Percentiles rank a stretch among this genome's conserved stretches.
These are phyloP conservation scores for Kodamaea plutei DNA, from an alignment of 1,139 yeast genomes.

Conservation along the genomic window DNA sequence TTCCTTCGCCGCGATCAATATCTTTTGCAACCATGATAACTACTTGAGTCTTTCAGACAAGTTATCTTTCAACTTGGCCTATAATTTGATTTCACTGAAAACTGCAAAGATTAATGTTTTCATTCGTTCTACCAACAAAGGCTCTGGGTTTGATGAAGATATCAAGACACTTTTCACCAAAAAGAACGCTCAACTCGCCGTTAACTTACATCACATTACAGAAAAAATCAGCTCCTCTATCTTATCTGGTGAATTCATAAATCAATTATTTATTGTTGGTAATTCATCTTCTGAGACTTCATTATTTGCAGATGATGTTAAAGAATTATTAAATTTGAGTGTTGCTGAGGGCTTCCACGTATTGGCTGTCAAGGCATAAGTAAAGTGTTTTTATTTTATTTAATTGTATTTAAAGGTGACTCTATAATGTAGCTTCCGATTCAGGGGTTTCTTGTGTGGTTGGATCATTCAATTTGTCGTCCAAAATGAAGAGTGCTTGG, in stretches of 20 bases:
- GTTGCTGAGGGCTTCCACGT: conserved; percentile 21
- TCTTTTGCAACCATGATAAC: conserved; percentile 30
- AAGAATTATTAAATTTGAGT: conserved; percentile 18
- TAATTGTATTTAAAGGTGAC: too few relatives aligned
- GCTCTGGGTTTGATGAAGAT: conserved; percentile 20
- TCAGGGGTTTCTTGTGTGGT: too few relatives aligned
- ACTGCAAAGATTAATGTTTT: conserved; percentile 18
- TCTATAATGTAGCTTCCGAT: too few relatives aligned
- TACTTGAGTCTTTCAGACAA: conserved; percentile 33
- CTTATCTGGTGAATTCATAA: conserved; percentile 11
- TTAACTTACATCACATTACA: conserved; percentile 16
- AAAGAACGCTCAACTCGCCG: conserved; percentile 11
- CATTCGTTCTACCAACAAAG: conserved; percentile 14
- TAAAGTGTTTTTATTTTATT: not conserved
- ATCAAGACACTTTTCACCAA: conserved; percentile 17
- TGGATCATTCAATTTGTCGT: conserved; percentile 1
- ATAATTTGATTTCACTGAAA: conserved; percentile 15
- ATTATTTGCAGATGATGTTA: conserved; percentile 17
- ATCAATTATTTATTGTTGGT: conserved; percentile 22
- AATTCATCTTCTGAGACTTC: conserved; percentile 8
- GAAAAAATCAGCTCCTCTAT: conserved; percentile 15
- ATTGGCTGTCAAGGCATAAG: conserved; percentile 21
- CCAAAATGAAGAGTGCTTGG: not conserved
- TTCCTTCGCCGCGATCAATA: conserved; percentile 19
- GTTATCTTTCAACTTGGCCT: conserved; percentile 26